Conservation (phyloP, 2,329 filamentous ascomycete genomes). For the Aspergillus proliferans region DNA sequence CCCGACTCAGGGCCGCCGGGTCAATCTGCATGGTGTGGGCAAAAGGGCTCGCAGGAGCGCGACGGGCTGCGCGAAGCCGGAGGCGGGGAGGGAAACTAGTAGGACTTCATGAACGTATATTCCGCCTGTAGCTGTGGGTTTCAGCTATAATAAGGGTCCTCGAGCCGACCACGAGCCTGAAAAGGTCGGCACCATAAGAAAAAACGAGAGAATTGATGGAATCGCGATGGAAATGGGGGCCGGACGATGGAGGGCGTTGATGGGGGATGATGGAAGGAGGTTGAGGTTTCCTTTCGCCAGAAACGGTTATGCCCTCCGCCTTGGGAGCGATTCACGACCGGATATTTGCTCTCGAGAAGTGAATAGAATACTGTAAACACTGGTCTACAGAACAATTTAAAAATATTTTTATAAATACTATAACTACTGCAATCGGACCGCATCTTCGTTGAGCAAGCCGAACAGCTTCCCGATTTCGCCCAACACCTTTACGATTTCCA, state of each 20-base stretch:
- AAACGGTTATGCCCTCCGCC: background rate
- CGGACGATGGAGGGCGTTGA: slow-evolving; percentile 6
- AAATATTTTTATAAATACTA: background rate
- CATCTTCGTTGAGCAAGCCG: slow-evolving; percentile 57
- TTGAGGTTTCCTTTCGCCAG: slow-evolving; percentile 14
- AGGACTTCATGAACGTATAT: slow-evolving; percentile 33
- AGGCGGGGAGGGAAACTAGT: slow-evolving; percentile 23
- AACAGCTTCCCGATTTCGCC: slow-evolving; percentile 54
- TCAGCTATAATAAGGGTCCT: slow-evolving; percentile 9
- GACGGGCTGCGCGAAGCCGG: slow-evolving; percentile 37
- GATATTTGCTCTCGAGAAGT: too few relatives aligned
- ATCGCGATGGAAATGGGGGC: slow-evolving; percentile 19
- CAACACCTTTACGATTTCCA: slow-evolving; percentile 50
- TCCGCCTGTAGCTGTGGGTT: background rate
- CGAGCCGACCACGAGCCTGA: slow-evolving; percentile 5
- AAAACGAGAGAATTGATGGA: slow-evolving; percentile 8
- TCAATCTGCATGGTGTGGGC: slow-evolving; percentile 39
- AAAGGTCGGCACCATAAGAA: slow-evolving; percentile 6
- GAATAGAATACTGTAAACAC: too few relatives aligned
- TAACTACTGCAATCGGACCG: slow-evolving; percentile 43
- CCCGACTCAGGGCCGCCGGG: slow-evolving; percentile 39
- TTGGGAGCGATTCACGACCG: too few relatives aligned
- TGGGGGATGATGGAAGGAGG: slow-evolving; percentile 23
- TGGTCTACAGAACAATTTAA: too few relatives aligned
- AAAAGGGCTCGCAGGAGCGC: slow-evolving; percentile 23